Base-by-base conservation (phyloP, 345 rosid genomes). In the Hibiscus trionum region DNA sequence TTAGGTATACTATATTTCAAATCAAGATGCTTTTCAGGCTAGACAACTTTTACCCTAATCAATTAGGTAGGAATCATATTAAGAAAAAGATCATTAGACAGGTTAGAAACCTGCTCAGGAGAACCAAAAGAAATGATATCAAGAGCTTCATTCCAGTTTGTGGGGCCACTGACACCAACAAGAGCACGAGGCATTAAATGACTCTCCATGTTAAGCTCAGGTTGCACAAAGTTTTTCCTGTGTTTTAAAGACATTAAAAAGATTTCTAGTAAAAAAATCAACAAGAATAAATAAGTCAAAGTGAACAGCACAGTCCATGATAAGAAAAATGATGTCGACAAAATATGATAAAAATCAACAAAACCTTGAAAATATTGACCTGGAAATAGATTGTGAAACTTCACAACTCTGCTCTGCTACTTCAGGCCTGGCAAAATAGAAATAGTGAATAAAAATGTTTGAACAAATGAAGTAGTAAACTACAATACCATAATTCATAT, bases 91-190 rank as follows among this genome's bases (percentile, higher is more conserved):
- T 66, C 14, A 66, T n/a, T 16, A 61, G n/a, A 66, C 46, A 72
- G 55, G 75, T 7, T 27, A 61, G 65, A 60, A 79, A 93, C 99
- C 97, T 96, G 98, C 84, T 93, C 98, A 4, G 96, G 93, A 73
- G 98, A 96, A 71, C 94, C 96, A 78, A 84, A 93, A 21, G 24
- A 89, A 83, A 96, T 89, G 44, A 87, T 88, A 78, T 89, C 96
- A 81, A 96, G 76, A 76, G 99, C 97, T 81, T 96, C 98, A 79
- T 93, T 89, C 99, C 99, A 96, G 82, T 91, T 93, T 44, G 93
- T 77, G 31, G 91, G 91, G 61, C 90, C 90, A 88, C 47, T 86
- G 75, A 81, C 84, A 71, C 84, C 80, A 74, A 78, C 76, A 21
- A 82, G 79, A 66, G 84, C 69, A 63, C 50, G 82, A 47, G 89